These are phyloP conservation scores for Cenchrus americanus DNA, from an alignment of 176 grass and related monocot species.

Conservation along the genomic window DNA sequence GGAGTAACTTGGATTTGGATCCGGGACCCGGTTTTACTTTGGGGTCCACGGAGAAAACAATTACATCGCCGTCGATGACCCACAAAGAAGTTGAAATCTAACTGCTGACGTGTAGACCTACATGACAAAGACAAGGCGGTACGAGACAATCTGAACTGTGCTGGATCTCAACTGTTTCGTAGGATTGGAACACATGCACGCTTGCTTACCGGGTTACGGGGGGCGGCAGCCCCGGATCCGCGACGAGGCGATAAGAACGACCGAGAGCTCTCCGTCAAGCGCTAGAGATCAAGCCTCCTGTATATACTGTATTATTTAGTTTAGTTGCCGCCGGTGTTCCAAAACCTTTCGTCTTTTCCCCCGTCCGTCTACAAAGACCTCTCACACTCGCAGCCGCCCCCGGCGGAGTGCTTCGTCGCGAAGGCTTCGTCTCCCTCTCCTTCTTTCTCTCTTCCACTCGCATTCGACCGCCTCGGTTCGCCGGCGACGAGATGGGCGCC, in stretches of 20 bases:
- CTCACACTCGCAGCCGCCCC: neutral
- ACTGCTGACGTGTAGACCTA: neutral
- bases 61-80: neutral
- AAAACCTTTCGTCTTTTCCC: conserved; percentile 32
- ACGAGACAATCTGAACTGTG: conserved; percentile 1
- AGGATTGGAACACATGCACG: neutral
- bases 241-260: conserved; percentile 58
- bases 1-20: neutral
- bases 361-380: conserved; percentile 53
- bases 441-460: neutral
- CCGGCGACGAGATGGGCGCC: conserved; percentile 42
- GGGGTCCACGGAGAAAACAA: neutral
- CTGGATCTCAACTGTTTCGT: neutral
- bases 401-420: neutral
- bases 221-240: neutral
- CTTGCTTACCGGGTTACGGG: neutral
- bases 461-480: conserved; percentile 10
- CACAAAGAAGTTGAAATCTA: neutral
- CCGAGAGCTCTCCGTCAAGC: conserved; percentile 24
- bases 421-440: conserved; percentile 1
- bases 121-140: neutral
- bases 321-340: neutral
- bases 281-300: too few relatives aligned
- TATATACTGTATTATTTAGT: neutral
- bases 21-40: neutral